phyloP scores from a whole-genome alignment of 1,284 basidiomycete genomes.

The Stygiomarasmius scandens region DNA sequence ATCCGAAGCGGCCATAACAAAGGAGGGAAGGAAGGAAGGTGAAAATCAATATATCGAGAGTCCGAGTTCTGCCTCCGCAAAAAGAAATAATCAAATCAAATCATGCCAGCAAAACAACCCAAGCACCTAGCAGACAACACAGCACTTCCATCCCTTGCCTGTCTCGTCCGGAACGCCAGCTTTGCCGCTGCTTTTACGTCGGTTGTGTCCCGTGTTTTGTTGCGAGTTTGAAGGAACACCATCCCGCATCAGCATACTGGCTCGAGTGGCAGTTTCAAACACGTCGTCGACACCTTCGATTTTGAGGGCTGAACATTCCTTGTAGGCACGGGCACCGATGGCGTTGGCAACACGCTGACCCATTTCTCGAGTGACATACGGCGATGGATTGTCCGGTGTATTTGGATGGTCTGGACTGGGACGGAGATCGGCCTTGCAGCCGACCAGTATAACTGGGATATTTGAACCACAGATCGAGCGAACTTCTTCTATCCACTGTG shows the following conservation, averaged over 20 bases:
- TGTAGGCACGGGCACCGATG: constrained; percentile 90
- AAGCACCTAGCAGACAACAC: constrained; percentile 54
- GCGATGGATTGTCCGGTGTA: constrained; percentile 44
- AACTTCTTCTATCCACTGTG: constrained; percentile 96
- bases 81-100: constrained; percentile 2
- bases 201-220: constrained; percentile 43
- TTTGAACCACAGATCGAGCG: constrained; percentile 86
- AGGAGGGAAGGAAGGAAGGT: background rate
- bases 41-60: constrained; percentile 1
- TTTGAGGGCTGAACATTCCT: constrained; percentile 89
- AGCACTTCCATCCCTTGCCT: constrained; percentile 55
- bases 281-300: constrained; percentile 95
- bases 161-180: constrained; percentile 47
- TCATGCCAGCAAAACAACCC: background rate
- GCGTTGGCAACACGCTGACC: constrained; percentile 77
- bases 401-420: constrained; percentile 46
- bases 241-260: constrained; percentile 92
- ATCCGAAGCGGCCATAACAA: constrained; percentile 5
- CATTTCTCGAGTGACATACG: constrained; percentile 70
- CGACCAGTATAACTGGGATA: constrained; percentile 83
- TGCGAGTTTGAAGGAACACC: constrained; percentile 59
- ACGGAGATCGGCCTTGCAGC: constrained; percentile 86
- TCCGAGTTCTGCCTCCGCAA: constrained; percentile 2
- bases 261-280: constrained; percentile 92
- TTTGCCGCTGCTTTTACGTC: constrained; percentile 55